phyloP scores from a whole-genome alignment of 2,329 filamentous ascomycete species.

The Pseudogymnoascus sp. region DNA sequence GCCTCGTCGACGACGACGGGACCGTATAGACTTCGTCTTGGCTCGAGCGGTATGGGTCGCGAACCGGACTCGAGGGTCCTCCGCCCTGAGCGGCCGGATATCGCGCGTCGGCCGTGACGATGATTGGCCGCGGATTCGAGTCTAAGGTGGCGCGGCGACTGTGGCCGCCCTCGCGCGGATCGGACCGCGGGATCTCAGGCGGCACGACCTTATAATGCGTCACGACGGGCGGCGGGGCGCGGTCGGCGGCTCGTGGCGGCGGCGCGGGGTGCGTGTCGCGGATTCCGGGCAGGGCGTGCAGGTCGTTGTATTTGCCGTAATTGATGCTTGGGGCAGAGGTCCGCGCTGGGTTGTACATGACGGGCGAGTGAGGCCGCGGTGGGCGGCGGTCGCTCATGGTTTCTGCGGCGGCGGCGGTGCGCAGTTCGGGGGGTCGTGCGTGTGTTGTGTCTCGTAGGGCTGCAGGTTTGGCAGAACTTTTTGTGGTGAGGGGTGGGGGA shows the following conservation, averaged over 20 bases:
- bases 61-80: constrained; percentile 40
- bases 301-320: constrained; percentile 44
- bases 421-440: background rate
- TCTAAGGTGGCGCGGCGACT: constrained; percentile 43
- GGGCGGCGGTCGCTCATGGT: constrained; percentile 40
- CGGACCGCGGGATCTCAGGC: constrained; percentile 38
- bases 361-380: constrained; percentile 37
- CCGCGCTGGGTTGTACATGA: constrained; percentile 41
- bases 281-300: constrained; percentile 43
- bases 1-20: constrained; percentile 43
- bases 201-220: constrained; percentile 50
- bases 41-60: constrained; percentile 44
- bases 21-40: constrained; percentile 47
- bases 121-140: constrained; percentile 41
- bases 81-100: constrained; percentile 22
- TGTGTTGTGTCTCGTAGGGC: background rate
- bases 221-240: constrained; percentile 35
- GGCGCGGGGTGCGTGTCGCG: constrained; percentile 29
- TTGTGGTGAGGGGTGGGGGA: background rate
- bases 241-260: constrained; percentile 27
- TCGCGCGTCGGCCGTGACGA: constrained; percentile 42
- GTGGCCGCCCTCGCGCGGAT: constrained; percentile 41
- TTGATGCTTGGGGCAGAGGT: constrained; percentile 46
- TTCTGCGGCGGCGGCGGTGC: background rate
- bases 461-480: background rate